Percentiles rank a stretch among this genome's conserved stretches.
These are phyloP conservation scores for Aleurites moluccanus DNA, from an alignment of 441 rosid species.

Conservation along the genomic window DNA sequence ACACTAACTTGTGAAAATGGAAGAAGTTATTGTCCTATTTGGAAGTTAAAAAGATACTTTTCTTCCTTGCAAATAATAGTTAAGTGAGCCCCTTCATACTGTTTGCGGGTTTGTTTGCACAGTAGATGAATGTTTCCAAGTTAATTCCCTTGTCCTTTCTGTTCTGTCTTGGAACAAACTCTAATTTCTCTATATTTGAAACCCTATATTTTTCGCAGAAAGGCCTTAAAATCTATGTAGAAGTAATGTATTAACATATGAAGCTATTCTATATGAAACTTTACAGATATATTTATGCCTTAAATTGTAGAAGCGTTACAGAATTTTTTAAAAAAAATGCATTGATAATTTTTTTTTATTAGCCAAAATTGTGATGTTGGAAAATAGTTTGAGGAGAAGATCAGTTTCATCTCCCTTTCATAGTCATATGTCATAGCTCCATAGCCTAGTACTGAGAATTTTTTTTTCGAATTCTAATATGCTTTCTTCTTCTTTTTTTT, in stretches of 20 bases:
- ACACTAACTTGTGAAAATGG: background rate
- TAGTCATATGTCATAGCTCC: background rate
- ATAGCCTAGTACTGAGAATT: background rate
- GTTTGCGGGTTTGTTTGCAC: background rate
- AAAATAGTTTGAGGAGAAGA: background rate
- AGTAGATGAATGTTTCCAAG: background rate
- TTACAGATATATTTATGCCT: background rate
- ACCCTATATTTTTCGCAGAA: background rate
- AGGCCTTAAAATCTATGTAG: background rate
- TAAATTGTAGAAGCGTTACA: background rate
- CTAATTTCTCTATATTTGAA: background rate
- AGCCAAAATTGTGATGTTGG: background rate
- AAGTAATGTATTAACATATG: background rate
- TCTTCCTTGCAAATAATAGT: background rate
- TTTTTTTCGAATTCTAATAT: slow-evolving; percentile 21
- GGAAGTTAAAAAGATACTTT: background rate
- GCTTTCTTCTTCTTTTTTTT: slow-evolving; percentile 11
- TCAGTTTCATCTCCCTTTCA: background rate
- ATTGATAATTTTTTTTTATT: background rate
- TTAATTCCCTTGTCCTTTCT: background rate
- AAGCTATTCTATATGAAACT: background rate
- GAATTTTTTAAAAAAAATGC: background rate
- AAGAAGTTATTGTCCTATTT: background rate
- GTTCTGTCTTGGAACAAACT: background rate
- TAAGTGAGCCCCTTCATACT: background rate